Evolutionary conservation across 768 basidiomycete genomes (phyloP), one percentile per base, ranked within the genome.

Genomic region (Hysterangium stoloniferum): DNA sequence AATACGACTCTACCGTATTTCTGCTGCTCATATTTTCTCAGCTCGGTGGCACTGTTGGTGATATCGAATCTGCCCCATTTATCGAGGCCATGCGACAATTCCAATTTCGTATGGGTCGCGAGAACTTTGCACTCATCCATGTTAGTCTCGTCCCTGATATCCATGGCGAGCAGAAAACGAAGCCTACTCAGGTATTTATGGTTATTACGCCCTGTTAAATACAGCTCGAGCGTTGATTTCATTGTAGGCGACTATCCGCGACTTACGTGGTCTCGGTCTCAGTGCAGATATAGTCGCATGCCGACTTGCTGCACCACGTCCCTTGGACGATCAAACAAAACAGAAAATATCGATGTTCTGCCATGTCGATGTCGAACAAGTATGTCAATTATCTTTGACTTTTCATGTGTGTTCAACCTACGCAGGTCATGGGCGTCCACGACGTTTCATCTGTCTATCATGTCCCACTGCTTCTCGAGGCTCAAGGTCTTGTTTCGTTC

Each of bases 21-120:
- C 24, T 33, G 37, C 46, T 15, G 34, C 29, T 13, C 24, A 24
- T 15, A 48, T 19, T 29, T n/a, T 13, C 49, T n/a, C 54, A 94
- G 91, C 86, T 99, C 54, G 95, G 95, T 50, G 95, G 95, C 19
- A 99, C 95, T 0, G 95, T 99, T 13, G 95, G 95, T 38, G 95
- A 99, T 61, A 99, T 99, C 64, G 95, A 99, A 61, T 96, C 92
- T 5, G 94, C 94, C 3, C 95, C 95, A 2, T 99, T 99, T 66
- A 76, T 99, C 40, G 95, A 99, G 66, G 95, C 95, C 0, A 93
- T 99, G 86, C 83, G 95, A n/a, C 95, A 99, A 66, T 99, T 99
- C 76, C 95, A 99, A 63, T 97, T 97, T 74, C 84, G 95, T 50
- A 94, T 98, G 19, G 94, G 95, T 15, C 79, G 86, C 63, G 89